A percentile compares a stretch with the other conserved stretches of the same genome.
phyloP scores from a whole-genome alignment of 257 asterid genomes.

The Solanum ossicruentum region DNA sequence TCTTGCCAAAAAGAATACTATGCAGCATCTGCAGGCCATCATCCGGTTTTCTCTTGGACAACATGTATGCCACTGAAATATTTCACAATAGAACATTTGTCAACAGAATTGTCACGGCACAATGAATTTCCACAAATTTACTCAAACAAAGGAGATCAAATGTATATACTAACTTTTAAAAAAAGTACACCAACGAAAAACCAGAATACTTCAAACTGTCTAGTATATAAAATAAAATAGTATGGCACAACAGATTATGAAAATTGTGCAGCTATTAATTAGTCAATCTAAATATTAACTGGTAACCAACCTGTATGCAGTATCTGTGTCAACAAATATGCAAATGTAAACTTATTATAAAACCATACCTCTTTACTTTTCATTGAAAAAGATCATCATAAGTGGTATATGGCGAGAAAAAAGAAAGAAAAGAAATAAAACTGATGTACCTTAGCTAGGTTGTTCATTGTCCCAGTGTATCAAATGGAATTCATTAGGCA shows the following conservation, averaged over 20 bases:
- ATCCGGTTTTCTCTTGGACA: slow-evolving; percentile 89
- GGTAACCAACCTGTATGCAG: not conserved
- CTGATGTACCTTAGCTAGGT: not conserved
- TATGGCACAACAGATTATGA: not conserved
- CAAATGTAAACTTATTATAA: not conserved
- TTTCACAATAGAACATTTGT: not conserved
- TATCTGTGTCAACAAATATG: not conserved
- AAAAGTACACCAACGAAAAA: not conserved
- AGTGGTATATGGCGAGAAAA: not conserved
- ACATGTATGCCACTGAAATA: slow-evolving; percentile 73
- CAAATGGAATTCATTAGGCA: not conserved
- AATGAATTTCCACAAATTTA: not conserved
- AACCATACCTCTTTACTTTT: not conserved
- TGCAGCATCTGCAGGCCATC: slow-evolving; percentile 83
- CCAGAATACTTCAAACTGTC: not conserved
- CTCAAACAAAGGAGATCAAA: not conserved
- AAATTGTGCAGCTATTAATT: not conserved
- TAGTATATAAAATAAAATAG: not conserved
- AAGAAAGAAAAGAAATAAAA: not conserved
- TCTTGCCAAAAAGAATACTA: slow-evolving; percentile 75
- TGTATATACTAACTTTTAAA: not conserved
- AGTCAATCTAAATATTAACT: not conserved
- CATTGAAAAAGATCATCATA: not conserved
- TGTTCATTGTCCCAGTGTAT: not conserved
- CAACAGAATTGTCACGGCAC: not conserved